Conservation (phyloP, 257 asterid species). For the Forsythia viridissima region DNA sequence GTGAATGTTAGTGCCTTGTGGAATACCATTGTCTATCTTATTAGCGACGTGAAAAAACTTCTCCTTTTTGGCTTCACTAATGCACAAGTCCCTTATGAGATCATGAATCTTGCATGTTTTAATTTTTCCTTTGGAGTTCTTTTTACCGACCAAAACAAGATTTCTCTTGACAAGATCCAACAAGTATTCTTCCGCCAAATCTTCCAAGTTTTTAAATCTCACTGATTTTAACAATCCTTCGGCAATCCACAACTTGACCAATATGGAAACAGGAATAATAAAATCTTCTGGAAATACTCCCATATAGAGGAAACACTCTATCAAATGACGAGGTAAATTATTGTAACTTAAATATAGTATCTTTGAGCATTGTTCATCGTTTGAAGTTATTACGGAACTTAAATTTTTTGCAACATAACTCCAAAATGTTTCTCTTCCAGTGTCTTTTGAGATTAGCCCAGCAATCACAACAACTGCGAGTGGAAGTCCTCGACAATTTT, state of each 20-base stretch:
- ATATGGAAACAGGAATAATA: neutral
- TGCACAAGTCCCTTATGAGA: constrained; percentile 12
- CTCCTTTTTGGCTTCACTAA: constrained; percentile 4
- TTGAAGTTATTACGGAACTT: neutral
- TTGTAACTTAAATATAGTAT: constrained; percentile 22
- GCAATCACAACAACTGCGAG: constrained; percentile 26
- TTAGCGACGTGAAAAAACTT: neutral
- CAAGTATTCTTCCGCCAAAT: constrained; percentile 17
- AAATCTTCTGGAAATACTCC: constrained; percentile 13
- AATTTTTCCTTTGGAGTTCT: neutral
- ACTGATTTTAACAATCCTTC: constrained; percentile 18
- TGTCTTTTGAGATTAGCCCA: constrained; percentile 13
- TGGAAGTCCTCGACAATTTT: constrained; percentile 28
- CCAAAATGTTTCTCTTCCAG: constrained; percentile 7
- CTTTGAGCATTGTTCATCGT: neutral
- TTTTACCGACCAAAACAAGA: constrained; percentile 3
- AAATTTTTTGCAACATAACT: neutral
- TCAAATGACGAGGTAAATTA: constrained; percentile 22
- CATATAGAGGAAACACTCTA: constrained; percentile 22
- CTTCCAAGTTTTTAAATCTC: neutral
- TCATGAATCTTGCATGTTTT: constrained; percentile 29
- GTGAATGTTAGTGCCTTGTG: neutral
- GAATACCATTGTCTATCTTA: neutral
- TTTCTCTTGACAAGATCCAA: constrained; percentile 21
- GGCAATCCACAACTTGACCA: constrained; percentile 21